Evolutionary conservation across 169 alveolate species (phyloP), one percentile per base, ranked within the genome.

Genomic region (Plasmodium blacklocki): DNA sequence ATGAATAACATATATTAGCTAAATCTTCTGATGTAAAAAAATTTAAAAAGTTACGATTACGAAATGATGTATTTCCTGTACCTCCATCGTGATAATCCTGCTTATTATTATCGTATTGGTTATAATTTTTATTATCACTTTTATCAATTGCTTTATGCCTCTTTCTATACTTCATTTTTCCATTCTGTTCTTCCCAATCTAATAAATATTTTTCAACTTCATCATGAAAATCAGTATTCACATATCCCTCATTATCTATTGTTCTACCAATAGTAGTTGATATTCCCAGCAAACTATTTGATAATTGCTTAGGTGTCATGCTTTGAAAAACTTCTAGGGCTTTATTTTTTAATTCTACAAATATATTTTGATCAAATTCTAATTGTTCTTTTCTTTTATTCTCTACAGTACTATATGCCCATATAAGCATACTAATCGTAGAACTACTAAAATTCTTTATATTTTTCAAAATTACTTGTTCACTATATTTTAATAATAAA

Each of bases 371-470:
- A 63, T 73, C 54, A 47, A 83, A 83, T 23, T 29, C 47, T 64
- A 83, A 23, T 39, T 39, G 47, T 52, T 67, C 73, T 7, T 45
- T 49, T n/a, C 59, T 83, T 62, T 83, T 83, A 12, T 62, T 73
- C 59, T 83, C 91, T 15, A 83, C 86, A 4, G 73, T 70, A 21
- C 91, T 83, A 63, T 83, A 83, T 0, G 91, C 86, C 91, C 91
- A 83, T 58, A 83, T 54, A 9, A 83, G 91, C 91, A 83, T 83
- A 32, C 91, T 83, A 54, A 83, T 49, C 29, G 91, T 70, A 19
- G 74, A 54, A 50, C 70, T 66, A 73, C 85, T 58, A 68, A 83
- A 83, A 70, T 83, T 39, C 2, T 56, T 29, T 5, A 83, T 43
- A 47, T 70, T 83, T 58, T 83, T 45, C 47, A 83, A 58, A 70